Evolutionary conservation across 768 basidiomycete species (phyloP), one percentile per base, ranked within the genome.

Genomic region (Cyathus striatus): DNA sequence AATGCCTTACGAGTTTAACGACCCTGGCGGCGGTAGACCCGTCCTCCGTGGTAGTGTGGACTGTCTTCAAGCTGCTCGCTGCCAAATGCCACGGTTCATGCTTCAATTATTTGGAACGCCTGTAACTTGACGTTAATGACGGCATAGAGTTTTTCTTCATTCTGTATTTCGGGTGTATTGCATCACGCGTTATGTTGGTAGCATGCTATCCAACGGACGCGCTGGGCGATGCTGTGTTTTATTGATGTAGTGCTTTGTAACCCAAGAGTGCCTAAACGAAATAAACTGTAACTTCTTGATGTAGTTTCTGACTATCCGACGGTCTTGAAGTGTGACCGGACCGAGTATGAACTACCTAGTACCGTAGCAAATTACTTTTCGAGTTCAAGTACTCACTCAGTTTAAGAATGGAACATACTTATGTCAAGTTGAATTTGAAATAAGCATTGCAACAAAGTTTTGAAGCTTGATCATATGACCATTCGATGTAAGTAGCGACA

Each of bases 201-300:
- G 27, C 27, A 30, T n/a, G 27, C 27, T 30, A 9, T 30, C n/a
- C n/a, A n/a, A n/a, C 27, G 27, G 27, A 9, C 10, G 21, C 21
- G 21, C n/a, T 20, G n/a, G 21, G 35, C 35, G n/a, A 37, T 37
- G n/a, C 35, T 37, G 12, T 37, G 35, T 37, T 43, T 48, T 48
- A 52, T 45, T 41, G 55, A 47, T 32, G 50, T 49, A 50, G 43
- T 42, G 43, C 39, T 37, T 10, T 18, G 10, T 30, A 24, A 18
- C 41, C 4, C 23, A 42, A 45, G 51, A 49, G 41, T 47, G 49
- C 43, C 49, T 44, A 53, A 22, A 46, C 38, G 43, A 50, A 47
- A 48, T 40, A 35, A 48, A 49, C 43, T 41, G 42, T 12, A 37
- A 37, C 18, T 14, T 37, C 35, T 37, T 37, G 35, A 37, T 37